phyloP scores from a whole-genome alignment of 73 alveolate species.

The Breviolum minutum region DNA sequence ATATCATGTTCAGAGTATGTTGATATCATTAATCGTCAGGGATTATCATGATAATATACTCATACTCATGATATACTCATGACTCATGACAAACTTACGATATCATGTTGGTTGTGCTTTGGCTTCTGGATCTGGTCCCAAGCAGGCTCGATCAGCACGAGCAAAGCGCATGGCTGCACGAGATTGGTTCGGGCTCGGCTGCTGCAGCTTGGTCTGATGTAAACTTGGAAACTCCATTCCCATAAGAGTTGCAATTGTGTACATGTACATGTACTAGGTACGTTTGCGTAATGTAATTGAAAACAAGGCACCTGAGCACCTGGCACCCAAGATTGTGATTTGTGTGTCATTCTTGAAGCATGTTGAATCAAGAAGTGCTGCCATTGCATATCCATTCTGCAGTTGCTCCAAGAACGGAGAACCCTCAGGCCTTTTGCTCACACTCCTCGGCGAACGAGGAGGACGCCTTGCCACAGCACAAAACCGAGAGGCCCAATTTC shows the following conservation, averaged over 20 bases:
- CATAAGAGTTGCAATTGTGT: too few relatives aligned
- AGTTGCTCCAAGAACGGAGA: not conserved
- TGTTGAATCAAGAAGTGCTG: too few relatives aligned
- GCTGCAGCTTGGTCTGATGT: not conserved
- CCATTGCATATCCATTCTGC: too few relatives aligned
- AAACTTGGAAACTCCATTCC: too few relatives aligned
- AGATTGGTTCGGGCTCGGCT: constrained; percentile 55
- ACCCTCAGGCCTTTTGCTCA: constrained; percentile 11
- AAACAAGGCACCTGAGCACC: too few relatives aligned
- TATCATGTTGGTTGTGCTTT: not conserved
- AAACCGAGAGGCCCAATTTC: not conserved
- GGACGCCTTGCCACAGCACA: constrained; percentile 62
- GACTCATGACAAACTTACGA: not conserved
- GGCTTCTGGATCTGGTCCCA: not conserved
- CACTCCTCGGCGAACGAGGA: constrained; percentile 38
- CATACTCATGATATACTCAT: not conserved
- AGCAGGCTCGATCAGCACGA: constrained; percentile 46
- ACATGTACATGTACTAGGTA: too few relatives aligned
- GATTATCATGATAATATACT: not conserved
- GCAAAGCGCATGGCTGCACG: constrained; percentile 26
- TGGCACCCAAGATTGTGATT: too few relatives aligned
- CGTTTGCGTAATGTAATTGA: too few relatives aligned
- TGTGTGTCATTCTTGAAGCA: too few relatives aligned
- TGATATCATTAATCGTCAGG: not conserved
- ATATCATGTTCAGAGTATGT: too few relatives aligned